These are phyloP conservation scores for Cymbidium sinense DNA, from an alignment of 106 monocot species.

Conservation along the genomic window DNA sequence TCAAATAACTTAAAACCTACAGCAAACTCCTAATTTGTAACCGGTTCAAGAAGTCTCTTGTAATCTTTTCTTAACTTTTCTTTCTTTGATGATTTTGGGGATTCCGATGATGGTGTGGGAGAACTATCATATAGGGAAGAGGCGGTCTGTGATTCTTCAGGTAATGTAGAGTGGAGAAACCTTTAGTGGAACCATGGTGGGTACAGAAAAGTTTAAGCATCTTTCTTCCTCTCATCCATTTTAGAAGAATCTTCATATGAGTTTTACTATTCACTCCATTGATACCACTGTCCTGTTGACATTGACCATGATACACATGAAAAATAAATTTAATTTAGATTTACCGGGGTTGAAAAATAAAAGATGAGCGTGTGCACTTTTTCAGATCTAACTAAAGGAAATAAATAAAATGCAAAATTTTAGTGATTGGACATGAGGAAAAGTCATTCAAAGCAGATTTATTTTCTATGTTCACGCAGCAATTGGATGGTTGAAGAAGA, in stretches of 20 bases:
- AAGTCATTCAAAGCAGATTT: neutral
- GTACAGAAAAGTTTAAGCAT: conserved; percentile 80
- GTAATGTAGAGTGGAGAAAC: conserved; percentile 50
- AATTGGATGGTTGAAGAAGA: neutral
- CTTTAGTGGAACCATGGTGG: conserved; percentile 57
- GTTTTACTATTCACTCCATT: conserved; percentile 88
- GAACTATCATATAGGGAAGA: neutral
- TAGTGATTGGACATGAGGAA: neutral
- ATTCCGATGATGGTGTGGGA: neutral
- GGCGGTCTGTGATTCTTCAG: conserved; percentile 30
- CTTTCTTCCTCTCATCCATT: conserved; percentile 91
- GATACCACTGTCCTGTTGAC: conserved; percentile 62
- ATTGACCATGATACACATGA: neutral
- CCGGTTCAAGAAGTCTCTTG: conserved; percentile 3
- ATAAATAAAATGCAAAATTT: no score
- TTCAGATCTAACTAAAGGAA: no score
- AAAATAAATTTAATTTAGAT: neutral
- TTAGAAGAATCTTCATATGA: conserved; percentile 86
- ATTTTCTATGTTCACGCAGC: neutral
- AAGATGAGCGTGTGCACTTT: no score
- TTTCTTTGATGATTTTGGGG: conserved; percentile 7
- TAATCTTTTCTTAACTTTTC: neutral
- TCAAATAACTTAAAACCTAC: no score
- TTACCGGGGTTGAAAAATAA: neutral
- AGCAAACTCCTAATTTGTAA: neutral